Base-by-base conservation (phyloP, 192 early-diverging fungal genomes). In the Ambispora gerdemannii region DNA sequence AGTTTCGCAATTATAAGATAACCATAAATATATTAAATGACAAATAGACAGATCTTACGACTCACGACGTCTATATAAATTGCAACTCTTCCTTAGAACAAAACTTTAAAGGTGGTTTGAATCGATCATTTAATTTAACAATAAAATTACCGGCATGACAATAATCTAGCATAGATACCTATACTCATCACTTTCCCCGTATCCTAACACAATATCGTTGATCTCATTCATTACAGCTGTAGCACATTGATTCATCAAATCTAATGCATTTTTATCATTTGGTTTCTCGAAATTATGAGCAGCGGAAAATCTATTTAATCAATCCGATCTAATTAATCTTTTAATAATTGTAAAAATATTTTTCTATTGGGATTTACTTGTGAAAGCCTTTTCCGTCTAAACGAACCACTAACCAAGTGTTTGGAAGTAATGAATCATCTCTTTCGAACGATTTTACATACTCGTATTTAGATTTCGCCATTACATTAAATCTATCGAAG, bases 161-260 rank as follows among this genome's bases (percentile, higher is more conserved):
- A 63, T 58, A 38, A 60, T 52, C 3, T 35, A 34, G 36, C 13
- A 4, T 56, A 6, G 59, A 36, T 81, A 87, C 65, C 82, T 86
- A 80, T 85, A 98, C 76, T 98, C 96, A 76, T 98, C 96, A 74
- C 90, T 92, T 78, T 98, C 87, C 22, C 95, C 97, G 73, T 96
- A 98, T 19, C 89, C 90, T 0, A 96, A 49, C 31, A 90, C 78
- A 53, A 94, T 88, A 74, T 94, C 93, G 13, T 81, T 77, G 50
- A 94, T 83, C 63, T 89, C 86, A 38, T 87, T 77, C 90, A 96
- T 91, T n/a, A 95, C 92, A 19, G 70, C 72, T 36, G 78, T 76
- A n/a, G 91, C 93, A 49, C 87, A 90, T 20, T 83, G 81, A 73
- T 93, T 94, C 90, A 93, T 95, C 35, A 96, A 76, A 47, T 89